Percentiles rank a stretch among this genome's conserved stretches.
These are phyloP conservation scores for Beta corolliflora DNA, from an alignment of 179 eudicot genomes.

Conservation along the genomic window DNA sequence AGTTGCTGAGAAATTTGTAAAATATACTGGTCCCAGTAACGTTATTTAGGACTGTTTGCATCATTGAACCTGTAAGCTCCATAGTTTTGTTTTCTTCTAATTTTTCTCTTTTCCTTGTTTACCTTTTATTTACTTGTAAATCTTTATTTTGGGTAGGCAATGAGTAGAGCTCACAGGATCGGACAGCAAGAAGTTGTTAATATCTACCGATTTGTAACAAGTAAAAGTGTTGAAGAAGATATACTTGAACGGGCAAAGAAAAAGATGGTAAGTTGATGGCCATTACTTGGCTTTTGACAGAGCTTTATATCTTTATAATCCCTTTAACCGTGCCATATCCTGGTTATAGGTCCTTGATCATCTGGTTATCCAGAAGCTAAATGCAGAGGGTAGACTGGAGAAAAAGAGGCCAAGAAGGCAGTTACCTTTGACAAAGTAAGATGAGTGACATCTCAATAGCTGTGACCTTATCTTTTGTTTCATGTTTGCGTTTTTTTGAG, in stretches of 20 bases:
- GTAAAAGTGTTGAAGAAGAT: constrained; percentile 99
- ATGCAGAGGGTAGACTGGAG: constrained; percentile 98
- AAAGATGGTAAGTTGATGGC: constrained; percentile 70
- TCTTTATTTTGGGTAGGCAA: constrained; percentile 51
- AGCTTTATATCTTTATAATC: background rate
- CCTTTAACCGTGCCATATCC: constrained; percentile 1
- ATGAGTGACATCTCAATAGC: constrained; percentile 6
- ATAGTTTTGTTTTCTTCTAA: background rate
- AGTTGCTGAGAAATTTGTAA: background rate
- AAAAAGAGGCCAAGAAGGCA: constrained; percentile 93
- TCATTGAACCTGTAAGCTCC: too few species aligned
- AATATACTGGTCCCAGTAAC: too few species aligned
- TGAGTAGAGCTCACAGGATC: constrained; percentile 99
- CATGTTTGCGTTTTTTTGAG: background rate
- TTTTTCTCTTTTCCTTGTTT: background rate
- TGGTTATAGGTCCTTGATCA: constrained; percentile 86
- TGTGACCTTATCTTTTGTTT: background rate
- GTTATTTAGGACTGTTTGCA: background rate
- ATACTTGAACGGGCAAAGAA: constrained; percentile 98
- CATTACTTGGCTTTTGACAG: background rate
- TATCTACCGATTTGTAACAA: constrained; percentile 95
- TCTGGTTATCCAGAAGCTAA: constrained; percentile 95
- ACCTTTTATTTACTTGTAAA: background rate
- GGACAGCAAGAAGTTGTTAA: constrained; percentile 99
- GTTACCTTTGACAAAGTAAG: constrained; percentile 87